Base-by-base conservation (phyloP, 73 alveolate species). In the Effrenium voratum region DNA sequence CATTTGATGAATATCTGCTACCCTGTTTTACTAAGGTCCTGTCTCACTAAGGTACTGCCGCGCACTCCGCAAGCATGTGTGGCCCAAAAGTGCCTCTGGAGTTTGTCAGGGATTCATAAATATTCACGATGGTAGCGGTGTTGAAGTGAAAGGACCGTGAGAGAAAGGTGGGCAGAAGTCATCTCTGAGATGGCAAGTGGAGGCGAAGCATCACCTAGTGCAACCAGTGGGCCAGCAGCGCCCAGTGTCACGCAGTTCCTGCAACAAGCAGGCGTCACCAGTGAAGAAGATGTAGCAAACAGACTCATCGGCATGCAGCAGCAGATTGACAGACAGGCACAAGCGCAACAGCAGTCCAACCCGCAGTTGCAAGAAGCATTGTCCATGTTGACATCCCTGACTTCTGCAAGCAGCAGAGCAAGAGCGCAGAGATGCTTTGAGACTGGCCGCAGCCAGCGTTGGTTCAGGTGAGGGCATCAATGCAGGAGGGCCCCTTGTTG, bases 401-500 rank as follows among this genome's bases (percentile, higher is more conserved):
- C 22, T 26, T 1, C 40, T 60, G 40, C 75, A 60, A 60, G 75
- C 75, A 38, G 75, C 75, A 60, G 75, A 60, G 34, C 75, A 60
- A 60, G 75, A 60, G 75, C 22, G 75, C 4, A 60, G 75, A 60
- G 75, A 60, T 60, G 75, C 75, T 26, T 60, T 60, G 75, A 60
- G 75, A 38, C 40, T 60, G 22, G 75, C 75, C 22, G 75, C 75
- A 60, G 75, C 75, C 13, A 38, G 40, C 22, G 75, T 60, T 26
- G 75, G 75, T 38, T 26, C 40, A 1, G 75, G 30, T 24, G 75
- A n/a, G 0, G 41, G 75, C 75, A 60, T 8, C 34, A 26, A 26
- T 28, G 40, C 22, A 60, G 75, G 75, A 60, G 75, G 75, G n/a
- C n/a, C n/a, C 4, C n/a, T 90, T 28, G 96, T 90, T 1, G 96